These are phyloP conservation scores for Alternaria sp. DNA, from an alignment of 2,329 filamentous ascomycete species.

Conservation along the genomic window DNA sequence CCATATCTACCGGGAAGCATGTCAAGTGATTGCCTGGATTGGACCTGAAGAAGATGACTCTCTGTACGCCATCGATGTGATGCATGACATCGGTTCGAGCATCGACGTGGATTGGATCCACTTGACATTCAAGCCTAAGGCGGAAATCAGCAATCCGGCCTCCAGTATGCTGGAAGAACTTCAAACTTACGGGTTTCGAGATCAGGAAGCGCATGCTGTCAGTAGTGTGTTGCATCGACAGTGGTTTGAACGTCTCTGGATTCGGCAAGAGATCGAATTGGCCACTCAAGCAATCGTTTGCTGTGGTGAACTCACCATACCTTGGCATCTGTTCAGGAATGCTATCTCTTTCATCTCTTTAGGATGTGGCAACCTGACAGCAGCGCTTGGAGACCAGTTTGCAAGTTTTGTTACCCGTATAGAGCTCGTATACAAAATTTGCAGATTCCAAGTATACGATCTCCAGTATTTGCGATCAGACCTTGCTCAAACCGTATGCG, in stretches of 20 bases:
- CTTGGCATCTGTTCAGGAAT: not conserved
- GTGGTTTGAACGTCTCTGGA: not conserved
- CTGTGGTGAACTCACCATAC: not conserved
- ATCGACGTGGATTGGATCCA: not conserved
- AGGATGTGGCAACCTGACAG: fast-evolving
- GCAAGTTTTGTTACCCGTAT: not conserved
- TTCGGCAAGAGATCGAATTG: not conserved
- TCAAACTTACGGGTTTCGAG: fast-evolving
- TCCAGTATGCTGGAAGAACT: fast-evolving
- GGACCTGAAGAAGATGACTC: not conserved
- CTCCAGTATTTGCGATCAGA: fast-evolving
- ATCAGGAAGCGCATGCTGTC: fast-evolving
- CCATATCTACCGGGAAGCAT: not conserved
- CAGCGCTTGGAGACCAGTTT: fast-evolving
- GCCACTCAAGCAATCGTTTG: not conserved
- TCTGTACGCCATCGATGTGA: not conserved
- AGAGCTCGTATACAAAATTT: fast-evolving
- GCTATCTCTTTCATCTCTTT: not conserved
- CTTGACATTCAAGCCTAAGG: not conserved
- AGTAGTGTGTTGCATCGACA: not conserved
- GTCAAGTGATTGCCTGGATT: not conserved
- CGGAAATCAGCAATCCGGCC: fast-evolving
- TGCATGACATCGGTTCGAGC: not conserved
- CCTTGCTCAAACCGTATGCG: fast-evolving
- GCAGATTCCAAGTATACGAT: fast-evolving